Base-by-base conservation (phyloP, 225 moss, liverwort and hornwort genomes). In the Antitrichia curtipendula region DNA sequence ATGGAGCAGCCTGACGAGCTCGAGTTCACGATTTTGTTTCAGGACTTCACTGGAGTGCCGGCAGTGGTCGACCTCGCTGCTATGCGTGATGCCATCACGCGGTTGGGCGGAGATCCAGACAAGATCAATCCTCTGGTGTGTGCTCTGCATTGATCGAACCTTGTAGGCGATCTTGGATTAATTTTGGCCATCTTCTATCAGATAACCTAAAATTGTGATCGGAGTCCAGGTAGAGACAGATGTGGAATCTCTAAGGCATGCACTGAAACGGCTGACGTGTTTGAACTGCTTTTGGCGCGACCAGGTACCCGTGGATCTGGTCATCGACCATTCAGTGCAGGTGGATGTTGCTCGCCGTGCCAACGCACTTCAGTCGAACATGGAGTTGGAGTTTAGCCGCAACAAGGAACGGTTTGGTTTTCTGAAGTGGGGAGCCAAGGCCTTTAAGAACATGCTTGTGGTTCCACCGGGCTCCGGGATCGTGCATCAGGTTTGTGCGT, bases 371-470 rank as follows among this genome's bases (percentile, higher is more conserved):
- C 94, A 90, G 86, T 85, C 87, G 38, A 98, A 98, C 91, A 96
- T 96, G 96, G 93, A 98, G 94, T 60, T 95, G 69, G 97, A 98
- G 87, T 96, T 96, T 61, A 84, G 89, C 75, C 95, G 97, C 63
- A 98, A 98, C 93, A 96, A 96, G 60, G 97, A 96, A 84, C 94
- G 96, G n/a, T 96, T 98, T 87, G 95, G 88, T 82, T 98, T 98
- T 83, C 90, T 98, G 91, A 98, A 98, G 88, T 98, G 97, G 97
- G 96, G 96, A 80, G 97, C 96, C 52, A 93, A 91, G 86, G 97
- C 97, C n/a, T 98, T 98, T 89, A 88, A 96, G 90, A 98, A 98
- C 87, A 98, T 98, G 97, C 94, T 98, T 69, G 97, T 98, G 63
- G 96, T 98, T 83, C 97, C 97, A 64, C 97, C 97, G 72, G 97